A percentile compares a stretch with the other conserved stretches of the same genome.
phyloP scores from a whole-genome alignment of 2,329 filamentous ascomycete genomes.

The Paracoccidioides lutzii region DNA sequence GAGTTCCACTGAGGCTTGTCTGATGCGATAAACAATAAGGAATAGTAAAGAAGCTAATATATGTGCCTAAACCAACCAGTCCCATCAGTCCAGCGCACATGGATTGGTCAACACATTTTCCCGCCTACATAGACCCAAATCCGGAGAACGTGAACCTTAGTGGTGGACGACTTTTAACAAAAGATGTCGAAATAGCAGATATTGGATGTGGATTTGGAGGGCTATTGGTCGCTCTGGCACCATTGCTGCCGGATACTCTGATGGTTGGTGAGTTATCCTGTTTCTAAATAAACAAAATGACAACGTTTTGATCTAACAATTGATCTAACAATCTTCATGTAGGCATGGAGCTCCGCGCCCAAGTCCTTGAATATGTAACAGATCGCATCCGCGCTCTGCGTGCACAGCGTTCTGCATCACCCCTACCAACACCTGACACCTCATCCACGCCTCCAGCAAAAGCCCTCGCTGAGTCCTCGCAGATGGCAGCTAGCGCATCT shows the following conservation, averaged over 20 bases:
- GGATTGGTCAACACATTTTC: conserved; percentile 83
- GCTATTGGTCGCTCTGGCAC: conserved; percentile 71
- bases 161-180: conserved; percentile 37
- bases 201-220: conserved; percentile 97
- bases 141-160: conserved; percentile 20
- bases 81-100: conserved; percentile 67
- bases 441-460: conserved; percentile 1
- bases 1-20: conserved; percentile 18
- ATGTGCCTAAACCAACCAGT: conserved; percentile 35
- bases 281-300: not conserved
- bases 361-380: conserved; percentile 82
- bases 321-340: not conserved
- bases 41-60: conserved; percentile 7
- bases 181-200: conserved; percentile 81
- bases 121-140: conserved; percentile 48
- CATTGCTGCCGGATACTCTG: conserved; percentile 65
- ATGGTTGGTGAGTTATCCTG: conserved; percentile 54
- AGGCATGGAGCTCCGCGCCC: conserved; percentile 86
- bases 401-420: conserved; percentile 26
- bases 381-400: conserved; percentile 76
- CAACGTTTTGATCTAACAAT: not conserved
- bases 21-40: not conserved
- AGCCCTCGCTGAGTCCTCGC: conserved; percentile 2
- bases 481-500: not conserved
- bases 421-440: conserved; percentile 4